phyloP scores from a whole-genome alignment of 179 eudicot genomes.

The Beta corolliflora region DNA sequence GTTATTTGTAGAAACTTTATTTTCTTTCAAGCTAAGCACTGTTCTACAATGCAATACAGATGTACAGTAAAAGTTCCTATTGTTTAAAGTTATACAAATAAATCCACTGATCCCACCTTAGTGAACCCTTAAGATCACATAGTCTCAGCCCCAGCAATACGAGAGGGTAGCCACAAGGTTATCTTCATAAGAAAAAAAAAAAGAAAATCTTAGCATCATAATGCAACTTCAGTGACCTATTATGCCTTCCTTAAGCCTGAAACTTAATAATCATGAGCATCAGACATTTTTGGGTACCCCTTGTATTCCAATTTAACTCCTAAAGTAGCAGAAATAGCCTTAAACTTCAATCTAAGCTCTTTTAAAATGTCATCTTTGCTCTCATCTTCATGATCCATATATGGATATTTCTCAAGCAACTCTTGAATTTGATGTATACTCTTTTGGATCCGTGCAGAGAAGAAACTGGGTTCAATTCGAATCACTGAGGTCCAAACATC shows the following conservation, averaged over 20 bases:
- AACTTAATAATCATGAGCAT: slow-evolving; percentile 41
- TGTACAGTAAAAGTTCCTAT: background rate
- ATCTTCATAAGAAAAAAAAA: background rate
- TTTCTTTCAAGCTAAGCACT: background rate
- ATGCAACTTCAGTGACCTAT: background rate
- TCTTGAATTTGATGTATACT: slow-evolving; percentile 55
- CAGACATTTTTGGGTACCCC: slow-evolving; percentile 62
- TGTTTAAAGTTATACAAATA: background rate
- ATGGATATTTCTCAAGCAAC: slow-evolving; percentile 54
- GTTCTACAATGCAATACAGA: background rate
- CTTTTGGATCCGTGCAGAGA: slow-evolving; percentile 58
- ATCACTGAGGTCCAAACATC: slow-evolving; percentile 64
- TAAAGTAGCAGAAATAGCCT: slow-evolving; percentile 66
- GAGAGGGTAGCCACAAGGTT: background rate
- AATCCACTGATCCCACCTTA: too few species aligned
- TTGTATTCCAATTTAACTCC: slow-evolving; percentile 71
- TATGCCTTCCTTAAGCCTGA: slow-evolving; percentile 2
- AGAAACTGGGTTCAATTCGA: slow-evolving; percentile 51
- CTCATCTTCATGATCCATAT: slow-evolving; percentile 71
- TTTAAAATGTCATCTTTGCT: slow-evolving; percentile 48
- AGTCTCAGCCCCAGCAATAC: background rate
- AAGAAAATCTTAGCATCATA: background rate
- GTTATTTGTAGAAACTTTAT: background rate
- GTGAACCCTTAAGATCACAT: background rate
- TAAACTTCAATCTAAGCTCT: slow-evolving; percentile 67